Percentiles rank a stretch among this genome's conserved stretches.
phyloP scores from a whole-genome alignment of 2,329 filamentous ascomycete species.

The Beauveria sp. region DNA sequence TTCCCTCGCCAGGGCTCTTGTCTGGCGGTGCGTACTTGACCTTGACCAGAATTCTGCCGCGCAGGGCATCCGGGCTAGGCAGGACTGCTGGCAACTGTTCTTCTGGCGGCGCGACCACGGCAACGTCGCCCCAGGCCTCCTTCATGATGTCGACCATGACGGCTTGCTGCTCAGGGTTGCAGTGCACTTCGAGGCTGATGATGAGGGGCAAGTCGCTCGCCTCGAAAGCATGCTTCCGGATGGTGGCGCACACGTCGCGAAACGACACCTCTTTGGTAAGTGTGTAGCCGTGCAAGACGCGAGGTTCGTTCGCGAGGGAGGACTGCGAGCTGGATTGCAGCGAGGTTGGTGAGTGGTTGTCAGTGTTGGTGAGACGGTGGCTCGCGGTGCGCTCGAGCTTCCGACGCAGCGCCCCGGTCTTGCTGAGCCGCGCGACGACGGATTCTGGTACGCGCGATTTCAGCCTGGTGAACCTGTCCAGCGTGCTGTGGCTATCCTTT shows the following conservation, averaged over 20 bases:
- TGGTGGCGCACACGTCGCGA: conserved; percentile 73
- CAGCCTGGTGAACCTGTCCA: conserved; percentile 56
- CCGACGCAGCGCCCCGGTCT: conserved; percentile 39
- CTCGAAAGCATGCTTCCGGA: conserved; percentile 70
- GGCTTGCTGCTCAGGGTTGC: conserved; percentile 69
- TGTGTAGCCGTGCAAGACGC: conserved; percentile 82
- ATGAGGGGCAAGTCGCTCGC: conserved; percentile 77
- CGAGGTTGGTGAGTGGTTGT: background rate
- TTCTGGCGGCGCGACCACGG: conserved; percentile 47
- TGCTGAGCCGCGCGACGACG: conserved; percentile 38
- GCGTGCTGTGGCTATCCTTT: conserved; percentile 55
- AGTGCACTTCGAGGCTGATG: conserved; percentile 89
- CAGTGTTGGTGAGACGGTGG: conserved; percentile 17
- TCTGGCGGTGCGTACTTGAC: conserved; percentile 58
- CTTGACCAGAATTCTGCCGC: conserved; percentile 75
- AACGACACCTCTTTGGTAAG: conserved; percentile 85
- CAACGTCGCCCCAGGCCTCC: conserved; percentile 66
- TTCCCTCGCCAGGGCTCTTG: conserved; percentile 20
- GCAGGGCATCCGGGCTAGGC: conserved; percentile 62
- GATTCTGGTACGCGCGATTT: conserved; percentile 46
- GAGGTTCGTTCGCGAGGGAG: conserved; percentile 51
- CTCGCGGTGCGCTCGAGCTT: conserved; percentile 28
- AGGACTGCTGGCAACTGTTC: conserved; percentile 42
- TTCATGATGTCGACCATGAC: conserved; percentile 91
- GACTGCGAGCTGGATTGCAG: conserved; percentile 11